Evolutionary conservation across 371 early-diverging fungal species (phyloP), one percentile per base, ranked within the genome.

Genomic region (Mucor sp.): DNA sequence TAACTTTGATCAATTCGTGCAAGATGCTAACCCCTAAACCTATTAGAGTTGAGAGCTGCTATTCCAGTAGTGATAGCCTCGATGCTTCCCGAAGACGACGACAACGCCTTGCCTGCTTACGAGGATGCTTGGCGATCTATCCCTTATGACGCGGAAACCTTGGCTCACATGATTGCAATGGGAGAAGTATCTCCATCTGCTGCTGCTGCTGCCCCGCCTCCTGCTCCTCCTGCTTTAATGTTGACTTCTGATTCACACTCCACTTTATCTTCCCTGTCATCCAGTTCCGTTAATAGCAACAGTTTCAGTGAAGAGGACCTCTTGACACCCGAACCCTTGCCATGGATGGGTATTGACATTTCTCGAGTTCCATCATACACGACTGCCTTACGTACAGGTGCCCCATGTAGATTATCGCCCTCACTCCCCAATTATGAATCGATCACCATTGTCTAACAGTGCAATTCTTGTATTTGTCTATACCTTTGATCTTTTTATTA

Each of bases 51-150:
- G 35, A 68, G 68, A 63, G 70, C 78, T 9, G 47, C 74, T 6
- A 70, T 81, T 30, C 81, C 81, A 17, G 65, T 81, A 7, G 62
- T 74, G 5, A 68, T 81, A 23, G 55, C 71, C 56, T 67, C 76
- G 4, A 65, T 73, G 44, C 44, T 63, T 25, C 68, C 68, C 33
- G 60, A 66, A 44, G 70, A 77, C 9, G 70, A 71, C 33, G 50
- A 41, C 17, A 58, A 60, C 21, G 11, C 41, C 2, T 62, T 83
- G 33, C 80, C 83, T 27, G 74, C 80, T 25, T 83, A 83, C 67
- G 77, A 80, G 69, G 77, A 77, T 27, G 75, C 77, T 23, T 75
- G 78, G 74, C 65, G 66, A 58, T 69, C 80, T 1, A 48, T 74
- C 32, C 79, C 79, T 6, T 82, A 78, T 58, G 64, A 70, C 28